Percentiles rank a stretch among this genome's conserved stretches.
These are phyloP conservation scores for Geotrichum restrictum DNA, from an alignment of 1,139 yeast genomes.

Conservation along the genomic window DNA sequence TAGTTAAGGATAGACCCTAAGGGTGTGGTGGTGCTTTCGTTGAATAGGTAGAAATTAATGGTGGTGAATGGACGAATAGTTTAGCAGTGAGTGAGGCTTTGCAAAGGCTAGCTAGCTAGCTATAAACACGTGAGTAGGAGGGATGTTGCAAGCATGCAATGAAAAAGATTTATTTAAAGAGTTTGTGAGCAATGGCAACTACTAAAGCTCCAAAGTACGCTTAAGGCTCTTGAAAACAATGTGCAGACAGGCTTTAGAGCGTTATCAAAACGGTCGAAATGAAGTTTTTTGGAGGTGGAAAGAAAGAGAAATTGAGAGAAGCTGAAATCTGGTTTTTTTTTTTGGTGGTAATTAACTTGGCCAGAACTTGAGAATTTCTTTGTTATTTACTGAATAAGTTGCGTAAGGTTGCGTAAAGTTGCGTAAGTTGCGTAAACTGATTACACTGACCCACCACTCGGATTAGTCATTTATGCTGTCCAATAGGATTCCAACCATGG, in stretches of 20 bases:
- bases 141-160: too few relatives aligned
- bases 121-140: background rate
- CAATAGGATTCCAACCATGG: too few relatives aligned
- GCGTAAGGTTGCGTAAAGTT: too few relatives aligned
- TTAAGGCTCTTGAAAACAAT: too few relatives aligned
- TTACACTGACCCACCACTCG: background rate
- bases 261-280: too few relatives aligned
- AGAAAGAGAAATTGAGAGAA: background rate
- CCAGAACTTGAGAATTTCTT: background rate
- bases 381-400: background rate
- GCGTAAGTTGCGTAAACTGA: background rate
- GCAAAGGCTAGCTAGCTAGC: background rate
- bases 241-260: too few relatives aligned
- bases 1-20: constrained; percentile 7
- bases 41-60: background rate
- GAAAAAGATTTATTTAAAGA: too few relatives aligned
- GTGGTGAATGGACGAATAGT: background rate
- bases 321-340: background rate
- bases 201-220: too few relatives aligned
- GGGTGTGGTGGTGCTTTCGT: background rate
- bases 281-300: background rate
- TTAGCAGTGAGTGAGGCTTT: background rate
- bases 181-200: too few relatives aligned
- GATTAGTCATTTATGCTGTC: background rate
- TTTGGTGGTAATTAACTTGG: too few relatives aligned